phyloP scores from a whole-genome alignment of 2,329 filamentous ascomycete genomes.

The Berkeleyomyces rouxiae region DNA sequence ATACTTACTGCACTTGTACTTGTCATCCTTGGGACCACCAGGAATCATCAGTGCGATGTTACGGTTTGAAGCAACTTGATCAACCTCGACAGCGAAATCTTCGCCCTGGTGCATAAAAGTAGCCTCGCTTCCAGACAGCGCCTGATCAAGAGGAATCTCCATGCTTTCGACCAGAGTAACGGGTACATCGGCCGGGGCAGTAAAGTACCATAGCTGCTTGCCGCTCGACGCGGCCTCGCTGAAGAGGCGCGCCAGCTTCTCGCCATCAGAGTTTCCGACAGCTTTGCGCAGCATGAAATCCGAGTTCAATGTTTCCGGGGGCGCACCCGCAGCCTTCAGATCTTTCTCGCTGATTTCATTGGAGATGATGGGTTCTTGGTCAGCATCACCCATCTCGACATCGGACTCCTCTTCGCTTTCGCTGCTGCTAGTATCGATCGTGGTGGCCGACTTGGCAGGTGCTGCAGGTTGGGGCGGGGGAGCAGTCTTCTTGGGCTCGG shows the following conservation, averaged over 20 bases:
- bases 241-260: conserved; percentile 38
- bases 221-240: conserved; percentile 42
- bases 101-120: conserved; percentile 47
- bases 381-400: conserved; percentile 17
- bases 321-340: conserved; percentile 14
- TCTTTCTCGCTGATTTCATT: conserved; percentile 20
- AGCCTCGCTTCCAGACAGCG: conserved; percentile 29
- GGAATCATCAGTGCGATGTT: conserved; percentile 15
- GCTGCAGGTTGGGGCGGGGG: conserved; percentile 15
- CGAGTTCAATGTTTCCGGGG: conserved; percentile 28
- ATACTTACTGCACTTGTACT: conserved; percentile 13
- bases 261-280: conserved; percentile 22
- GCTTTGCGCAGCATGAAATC: conserved; percentile 38
- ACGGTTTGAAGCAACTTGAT: conserved; percentile 31
- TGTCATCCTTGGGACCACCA: conserved; percentile 7
- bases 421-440: conserved; percentile 2
- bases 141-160: conserved; percentile 39
- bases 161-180: conserved; percentile 49
- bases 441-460: conserved; percentile 13
- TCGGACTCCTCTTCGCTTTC: conserved; percentile 14
- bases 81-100: conserved; percentile 43
- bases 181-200: conserved; percentile 52
- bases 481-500: conserved; percentile 9
- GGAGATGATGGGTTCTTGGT: conserved; percentile 12
- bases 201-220: conserved; percentile 71